phyloP scores from a whole-genome alignment of 2,329 filamentous ascomycete species.

The Aspergillus texensis region DNA sequence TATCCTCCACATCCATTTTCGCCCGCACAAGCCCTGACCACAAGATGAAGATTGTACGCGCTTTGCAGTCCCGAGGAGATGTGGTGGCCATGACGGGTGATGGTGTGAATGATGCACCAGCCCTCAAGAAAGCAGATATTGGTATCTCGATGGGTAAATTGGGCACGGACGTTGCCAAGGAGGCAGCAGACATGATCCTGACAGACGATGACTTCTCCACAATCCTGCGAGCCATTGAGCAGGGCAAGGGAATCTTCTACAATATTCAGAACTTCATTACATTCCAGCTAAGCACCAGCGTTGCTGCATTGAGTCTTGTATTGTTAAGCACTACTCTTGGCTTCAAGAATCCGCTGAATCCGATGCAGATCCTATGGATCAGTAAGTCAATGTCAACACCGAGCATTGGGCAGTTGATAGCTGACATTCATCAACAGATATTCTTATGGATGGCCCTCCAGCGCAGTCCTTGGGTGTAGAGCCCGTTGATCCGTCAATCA shows the following conservation, averaged over 20 bases:
- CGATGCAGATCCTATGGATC: constrained; percentile 99
- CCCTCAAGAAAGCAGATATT: constrained; percentile 95
- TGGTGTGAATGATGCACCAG: constrained; percentile 95
- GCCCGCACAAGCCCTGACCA: constrained; percentile 95
- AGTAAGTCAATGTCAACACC: constrained; percentile 64
- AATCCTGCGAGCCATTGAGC: constrained; percentile 93
- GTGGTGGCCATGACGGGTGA: constrained; percentile 99
- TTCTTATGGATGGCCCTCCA: constrained; percentile 98
- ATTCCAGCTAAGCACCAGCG: constrained; percentile 96
- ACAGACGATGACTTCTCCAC: constrained; percentile 88
- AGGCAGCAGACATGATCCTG: constrained; percentile 84
- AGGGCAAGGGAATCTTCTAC: constrained; percentile 99
- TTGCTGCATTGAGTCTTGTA: constrained; percentile 87
- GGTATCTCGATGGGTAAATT: constrained; percentile 95
- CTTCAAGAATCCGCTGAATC: constrained; percentile 93
- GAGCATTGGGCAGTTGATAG: constrained; percentile 4
- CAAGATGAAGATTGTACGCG: constrained; percentile 94
- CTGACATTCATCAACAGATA: constrained; percentile 64
- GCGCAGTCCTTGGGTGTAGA: constrained; percentile 97
- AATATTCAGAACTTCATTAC: constrained; percentile 99
- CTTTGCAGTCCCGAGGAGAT: constrained; percentile 87
- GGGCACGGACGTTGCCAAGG: constrained; percentile 96
- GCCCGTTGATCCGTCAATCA: constrained; percentile 89
- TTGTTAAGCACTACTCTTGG: constrained; percentile 90
- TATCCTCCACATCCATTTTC: constrained; percentile 89